Evolutionary conservation across 768 basidiomycete genomes (phyloP).

Genomic region (Suillus subaureus): DNA sequence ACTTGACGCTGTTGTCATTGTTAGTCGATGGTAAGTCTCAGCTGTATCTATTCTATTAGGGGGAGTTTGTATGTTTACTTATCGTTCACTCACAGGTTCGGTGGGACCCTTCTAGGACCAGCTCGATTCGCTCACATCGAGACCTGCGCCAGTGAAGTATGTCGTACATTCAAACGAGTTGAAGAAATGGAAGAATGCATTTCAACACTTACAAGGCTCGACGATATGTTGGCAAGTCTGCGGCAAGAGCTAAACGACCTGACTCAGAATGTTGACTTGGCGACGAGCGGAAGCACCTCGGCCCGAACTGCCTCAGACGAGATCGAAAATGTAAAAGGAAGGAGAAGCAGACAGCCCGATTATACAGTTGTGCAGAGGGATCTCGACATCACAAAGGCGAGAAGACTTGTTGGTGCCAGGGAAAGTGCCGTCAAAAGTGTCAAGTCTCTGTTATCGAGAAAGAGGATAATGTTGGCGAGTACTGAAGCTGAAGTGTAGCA

Average conservation of each 20-base stretch:
- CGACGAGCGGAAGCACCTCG: neutral
- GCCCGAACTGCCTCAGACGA: neutral
- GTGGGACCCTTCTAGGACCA: conserved; percentile 79
- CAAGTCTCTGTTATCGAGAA: conserved; percentile 54
- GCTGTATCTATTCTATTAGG: neutral
- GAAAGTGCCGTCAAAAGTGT: conserved; percentile 69
- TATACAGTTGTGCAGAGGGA: conserved; percentile 46
- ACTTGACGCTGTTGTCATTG: conserved; percentile 79
- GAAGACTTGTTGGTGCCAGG: conserved; percentile 66
- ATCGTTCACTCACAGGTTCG: conserved; percentile 54
- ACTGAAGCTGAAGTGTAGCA: neutral
- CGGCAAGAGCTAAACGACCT: conserved; percentile 43
- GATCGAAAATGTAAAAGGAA: conserved; percentile 5
- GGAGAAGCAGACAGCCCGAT: conserved; percentile 37
- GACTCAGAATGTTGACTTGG: neutral
- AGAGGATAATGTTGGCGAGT: conserved; percentile 7
- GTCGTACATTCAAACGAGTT: conserved; percentile 61
- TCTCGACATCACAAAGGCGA: conserved; percentile 62
- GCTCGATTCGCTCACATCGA: conserved; percentile 78
- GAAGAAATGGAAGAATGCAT: conserved; percentile 71
- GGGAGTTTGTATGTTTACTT: neutral
- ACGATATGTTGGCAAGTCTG: conserved; percentile 59
- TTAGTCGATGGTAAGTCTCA: conserved; percentile 68
- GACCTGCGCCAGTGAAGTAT: conserved; percentile 74
- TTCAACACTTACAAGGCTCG: conserved; percentile 57